Conservation (phyloP, 768 basidiomycete species). For the Daedaleopsis sinensis region DNA sequence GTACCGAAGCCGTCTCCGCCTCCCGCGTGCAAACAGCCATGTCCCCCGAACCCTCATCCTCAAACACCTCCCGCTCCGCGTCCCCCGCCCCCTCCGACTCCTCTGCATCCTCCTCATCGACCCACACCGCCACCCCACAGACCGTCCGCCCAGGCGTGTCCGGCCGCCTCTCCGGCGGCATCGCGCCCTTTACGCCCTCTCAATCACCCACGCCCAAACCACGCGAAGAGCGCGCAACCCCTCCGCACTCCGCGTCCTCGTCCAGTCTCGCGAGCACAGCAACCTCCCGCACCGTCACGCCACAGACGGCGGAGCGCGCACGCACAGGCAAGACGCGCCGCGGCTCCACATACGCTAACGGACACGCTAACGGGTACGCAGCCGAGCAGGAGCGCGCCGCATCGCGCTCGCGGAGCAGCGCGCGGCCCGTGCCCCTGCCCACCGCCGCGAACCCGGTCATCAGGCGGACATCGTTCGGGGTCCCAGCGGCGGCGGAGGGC, state of each 20-base stretch:
- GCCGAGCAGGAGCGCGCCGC: neutral
- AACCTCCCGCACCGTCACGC: conserved; percentile 27
- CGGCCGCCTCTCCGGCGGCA: conserved; percentile 29
- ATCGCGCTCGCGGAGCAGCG: conserved; percentile 6
- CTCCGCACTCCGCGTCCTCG: conserved; percentile 26
- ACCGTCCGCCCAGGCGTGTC: conserved; percentile 30
- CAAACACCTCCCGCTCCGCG: conserved; percentile 51
- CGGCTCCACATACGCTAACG: conserved; percentile 15
- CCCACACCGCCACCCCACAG: conserved; percentile 67
- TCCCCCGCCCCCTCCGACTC: conserved; percentile 45
- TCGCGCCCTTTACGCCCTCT: conserved; percentile 29
- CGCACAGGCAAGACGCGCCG: neutral
- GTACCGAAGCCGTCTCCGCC: conserved; percentile 24
- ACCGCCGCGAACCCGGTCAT: conserved; percentile 1
- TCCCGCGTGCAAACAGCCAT: conserved; percentile 31
- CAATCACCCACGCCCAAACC: conserved; percentile 25
- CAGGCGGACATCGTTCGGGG: conserved; percentile 20
- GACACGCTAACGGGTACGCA: neutral
- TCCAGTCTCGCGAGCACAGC: conserved; percentile 28
- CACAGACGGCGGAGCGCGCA: conserved; percentile 27
- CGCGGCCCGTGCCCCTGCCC: neutral
- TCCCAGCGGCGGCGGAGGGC: conserved; percentile 8
- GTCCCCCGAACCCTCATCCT: conserved; percentile 48
- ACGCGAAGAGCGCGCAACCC: neutral
- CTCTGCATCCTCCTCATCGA: conserved; percentile 70